Evolutionary conservation across 495 filamentous ascomycete genomes (phyloP).

Genomic region (Aspergillus coremiiformis): DNA sequence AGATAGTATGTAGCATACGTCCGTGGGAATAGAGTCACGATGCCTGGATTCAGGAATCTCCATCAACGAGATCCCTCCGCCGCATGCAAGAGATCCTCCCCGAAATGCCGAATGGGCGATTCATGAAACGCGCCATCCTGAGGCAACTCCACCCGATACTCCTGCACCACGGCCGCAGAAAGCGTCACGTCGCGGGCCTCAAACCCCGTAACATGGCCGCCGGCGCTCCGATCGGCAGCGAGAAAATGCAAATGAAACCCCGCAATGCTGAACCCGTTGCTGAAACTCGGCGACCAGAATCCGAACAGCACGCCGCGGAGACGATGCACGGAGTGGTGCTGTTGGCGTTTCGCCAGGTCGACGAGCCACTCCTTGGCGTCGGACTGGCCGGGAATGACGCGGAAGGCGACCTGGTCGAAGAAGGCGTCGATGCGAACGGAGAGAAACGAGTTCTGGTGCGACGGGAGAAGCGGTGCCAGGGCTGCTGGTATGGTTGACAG

Average conservation of each 20-base stretch:
- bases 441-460: slow-evolving; percentile 12
- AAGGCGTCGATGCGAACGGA: slow-evolving; percentile 1
- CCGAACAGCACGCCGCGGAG: slow-evolving; percentile 41
- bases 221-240: slow-evolving; percentile 30
- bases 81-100: neutral
- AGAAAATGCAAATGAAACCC: slow-evolving; percentile 49
- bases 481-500: slow-evolving; percentile 1
- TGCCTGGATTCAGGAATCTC: too few relatives aligned
- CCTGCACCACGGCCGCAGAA: slow-evolving; percentile 13
- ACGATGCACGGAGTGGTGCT: slow-evolving; percentile 23
- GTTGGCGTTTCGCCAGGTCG: slow-evolving; percentile 36
- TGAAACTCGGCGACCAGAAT: slow-evolving; percentile 40
- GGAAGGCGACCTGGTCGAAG: slow-evolving; percentile 3
- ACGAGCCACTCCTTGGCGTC: slow-evolving; percentile 29
- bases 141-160: slow-evolving; percentile 3
- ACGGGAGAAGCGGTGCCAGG: slow-evolving; percentile 9
- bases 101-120: neutral
- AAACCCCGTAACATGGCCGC: slow-evolving; percentile 44
- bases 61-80: too few relatives aligned
- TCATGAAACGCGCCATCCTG: neutral
- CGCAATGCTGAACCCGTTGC: slow-evolving; percentile 42
- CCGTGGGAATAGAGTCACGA: too few relatives aligned
- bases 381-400: slow-evolving; percentile 4
- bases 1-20: too few relatives aligned
- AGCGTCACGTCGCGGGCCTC: slow-evolving; percentile 32